Evolutionary conservation across 2,329 filamentous ascomycete species (phyloP).

Genomic region (Aspergillus sp.): DNA sequence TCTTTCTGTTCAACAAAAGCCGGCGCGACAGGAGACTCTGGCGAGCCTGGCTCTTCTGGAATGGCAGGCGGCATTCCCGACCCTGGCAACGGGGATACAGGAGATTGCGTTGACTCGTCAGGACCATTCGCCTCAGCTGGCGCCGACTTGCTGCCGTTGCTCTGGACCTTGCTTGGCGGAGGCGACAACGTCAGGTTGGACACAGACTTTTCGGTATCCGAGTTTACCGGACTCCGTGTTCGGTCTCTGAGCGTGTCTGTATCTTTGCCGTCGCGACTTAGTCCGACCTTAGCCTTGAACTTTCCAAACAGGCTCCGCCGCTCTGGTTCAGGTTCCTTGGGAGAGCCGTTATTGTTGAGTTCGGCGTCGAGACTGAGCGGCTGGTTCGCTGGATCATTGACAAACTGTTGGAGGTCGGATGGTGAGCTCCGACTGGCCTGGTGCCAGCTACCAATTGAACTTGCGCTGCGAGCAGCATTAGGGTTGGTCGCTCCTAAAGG

Average conservation of each 20-base stretch:
- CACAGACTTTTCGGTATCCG: conserved; percentile 27
- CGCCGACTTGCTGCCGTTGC: conserved; percentile 14
- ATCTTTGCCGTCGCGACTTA: conserved; percentile 46
- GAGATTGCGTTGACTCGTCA: conserved; percentile 18
- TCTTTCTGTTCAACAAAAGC: conserved; percentile 5
- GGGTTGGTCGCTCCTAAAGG: conserved; percentile 56
- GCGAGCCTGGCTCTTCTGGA: conserved; percentile 28
- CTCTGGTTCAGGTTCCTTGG: conserved; percentile 36
- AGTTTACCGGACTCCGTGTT: conserved; percentile 45
- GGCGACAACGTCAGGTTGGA: conserved; percentile 32
- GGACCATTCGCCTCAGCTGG: conserved; percentile 17
- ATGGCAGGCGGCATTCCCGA: conserved; percentile 27
- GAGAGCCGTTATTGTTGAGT: conserved; percentile 25
- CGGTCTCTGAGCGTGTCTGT: conserved; percentile 49
- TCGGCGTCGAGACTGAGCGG: conserved; percentile 34
- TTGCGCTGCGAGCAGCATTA: conserved; percentile 59
- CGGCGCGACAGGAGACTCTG: conserved; percentile 13
- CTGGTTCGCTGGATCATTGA: conserved; percentile 28
- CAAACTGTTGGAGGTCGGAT: conserved; percentile 37
- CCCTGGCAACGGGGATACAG: conserved; percentile 23
- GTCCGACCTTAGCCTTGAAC: conserved; percentile 56
- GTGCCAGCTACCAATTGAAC: conserved; percentile 58
- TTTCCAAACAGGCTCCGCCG: conserved; percentile 58
- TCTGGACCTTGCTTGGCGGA: conserved; percentile 11
- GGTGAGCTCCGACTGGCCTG: conserved; percentile 41